Evolutionary conservation across 1,139 yeast genomes (phyloP), one percentile per base, ranked within the genome.

Genomic region (Pichia sp.): DNA sequence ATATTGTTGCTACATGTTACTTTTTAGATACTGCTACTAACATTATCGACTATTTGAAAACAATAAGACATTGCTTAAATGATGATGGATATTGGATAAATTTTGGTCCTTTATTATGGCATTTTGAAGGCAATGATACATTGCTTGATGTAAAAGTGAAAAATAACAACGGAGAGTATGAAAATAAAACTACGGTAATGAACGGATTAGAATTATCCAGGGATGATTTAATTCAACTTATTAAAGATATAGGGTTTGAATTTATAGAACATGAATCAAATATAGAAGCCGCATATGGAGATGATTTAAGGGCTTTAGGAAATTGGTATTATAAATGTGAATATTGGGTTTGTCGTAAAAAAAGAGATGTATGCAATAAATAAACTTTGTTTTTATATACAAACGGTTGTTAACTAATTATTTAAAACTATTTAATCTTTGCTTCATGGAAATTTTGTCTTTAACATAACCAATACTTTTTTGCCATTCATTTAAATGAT

Each of bases 91-190:
- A 64, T 13, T 87, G 96, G 95, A 68, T 86, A 42, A 88, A 88
- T 59, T 76, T 81, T 53, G 96, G 96, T 0, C 96, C 96, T 0
- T 63, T 87, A 22, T 61, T 83, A 40, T 87, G 95, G 93, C 96
- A 88, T 61, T 81, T 75, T 56, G 95, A 85, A 53, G 76, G 75
- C 41, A 76, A 73, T 37, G 62, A 59, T 21, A 62, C 59, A 21
- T 55, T 59, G 48, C 56, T 47, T 24, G 51, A 48, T 41, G 50
- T 55, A 19, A 53, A 50, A 35, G 49, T 44, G 31, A 47, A 50
- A 6, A 65, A 64, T 22, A 69, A 66, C 2, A 52, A 54, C 0
- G 42, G 48, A 3, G 41, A 41, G 1, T 49, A 53, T 13, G 57
- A 55, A 11, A 48, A 50, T 3, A 57, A 62, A 1, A 60, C 64